These are phyloP conservation scores for Serendipita sp. DNA, from an alignment of 768 basidiomycete species.

Conservation along the genomic window DNA sequence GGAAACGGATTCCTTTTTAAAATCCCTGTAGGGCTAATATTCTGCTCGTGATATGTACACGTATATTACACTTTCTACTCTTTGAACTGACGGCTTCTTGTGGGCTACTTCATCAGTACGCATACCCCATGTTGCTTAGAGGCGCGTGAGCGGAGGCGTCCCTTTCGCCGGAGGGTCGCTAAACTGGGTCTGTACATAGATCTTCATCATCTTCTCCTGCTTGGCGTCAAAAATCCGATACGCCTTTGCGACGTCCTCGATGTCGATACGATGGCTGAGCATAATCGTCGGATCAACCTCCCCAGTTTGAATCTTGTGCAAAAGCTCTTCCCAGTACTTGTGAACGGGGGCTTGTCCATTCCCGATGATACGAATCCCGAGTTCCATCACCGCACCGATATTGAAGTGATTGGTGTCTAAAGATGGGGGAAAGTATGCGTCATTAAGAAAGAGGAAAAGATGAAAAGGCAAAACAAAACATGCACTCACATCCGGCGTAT, in stretches of 20 bases:
- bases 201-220: neutral
- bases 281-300: slow-evolving; percentile 2
- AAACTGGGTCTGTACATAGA: neutral
- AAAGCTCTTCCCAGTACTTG: slow-evolving; percentile 47
- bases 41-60: too few relatives aligned
- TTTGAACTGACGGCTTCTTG: too few relatives aligned
- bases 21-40: too few relatives aligned
- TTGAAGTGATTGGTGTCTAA: slow-evolving; percentile 54
- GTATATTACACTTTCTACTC: too few relatives aligned
- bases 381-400: slow-evolving; percentile 65
- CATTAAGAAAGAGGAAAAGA: neutral
- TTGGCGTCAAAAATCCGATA: neutral
- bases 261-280: neutral
- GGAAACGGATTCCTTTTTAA: too few relatives aligned
- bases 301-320: neutral
- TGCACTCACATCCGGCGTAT: slow-evolving; percentile 24
- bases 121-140: neutral
- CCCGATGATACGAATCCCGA: slow-evolving; percentile 53
- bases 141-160: neutral
- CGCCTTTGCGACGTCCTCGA: neutral
- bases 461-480: too few relatives aligned
- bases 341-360: slow-evolving; percentile 41
- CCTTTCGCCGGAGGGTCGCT: neutral
- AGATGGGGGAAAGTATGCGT: slow-evolving; percentile 16
- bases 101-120: too few relatives aligned